These are phyloP conservation scores for Candida parachauliodes DNA, from an alignment of 805 yeast species.

Conservation along the genomic window DNA sequence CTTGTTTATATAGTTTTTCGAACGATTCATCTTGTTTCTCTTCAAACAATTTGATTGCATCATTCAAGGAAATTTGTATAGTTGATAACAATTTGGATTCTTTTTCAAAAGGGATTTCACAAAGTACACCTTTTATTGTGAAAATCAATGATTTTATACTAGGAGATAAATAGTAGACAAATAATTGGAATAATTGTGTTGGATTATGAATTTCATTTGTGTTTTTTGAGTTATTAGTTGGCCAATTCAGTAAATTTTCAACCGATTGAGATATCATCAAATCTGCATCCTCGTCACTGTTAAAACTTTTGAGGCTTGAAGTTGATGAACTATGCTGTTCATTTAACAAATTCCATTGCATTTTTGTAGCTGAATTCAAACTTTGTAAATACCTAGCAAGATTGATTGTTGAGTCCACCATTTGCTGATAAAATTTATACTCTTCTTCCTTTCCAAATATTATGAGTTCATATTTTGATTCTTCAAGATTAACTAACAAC, in stretches of 20 bases:
- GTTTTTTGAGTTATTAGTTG: conserved; percentile 6
- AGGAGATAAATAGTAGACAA: conserved; percentile 68
- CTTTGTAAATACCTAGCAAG: conserved; percentile 63
- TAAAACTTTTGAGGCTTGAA: conserved; percentile 22
- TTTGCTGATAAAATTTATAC: conserved; percentile 38
- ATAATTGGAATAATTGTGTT: conserved; percentile 57
- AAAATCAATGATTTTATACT: conserved; percentile 63
- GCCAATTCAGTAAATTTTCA: conserved; percentile 23
- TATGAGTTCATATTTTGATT: conserved; percentile 59
- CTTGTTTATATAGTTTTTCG: conserved; percentile 53
- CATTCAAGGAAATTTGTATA: conserved; percentile 43
- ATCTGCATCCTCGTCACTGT: conserved; percentile 15
- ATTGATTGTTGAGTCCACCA: conserved; percentile 51
- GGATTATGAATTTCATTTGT: conserved; percentile 20
- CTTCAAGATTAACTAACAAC: conserved; percentile 46
- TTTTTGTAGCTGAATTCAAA: conserved; percentile 61
- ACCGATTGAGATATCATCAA: conserved; percentile 22
- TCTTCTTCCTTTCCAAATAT: conserved; percentile 55
- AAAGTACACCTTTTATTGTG: conserved; percentile 59
- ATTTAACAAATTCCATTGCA: conserved; percentile 55
- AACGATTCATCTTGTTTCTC: conserved; percentile 56
- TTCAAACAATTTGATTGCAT: conserved; percentile 55
- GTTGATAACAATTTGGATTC: conserved; percentile 25
- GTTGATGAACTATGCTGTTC: conserved; percentile 12
- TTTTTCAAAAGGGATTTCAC: conserved; percentile 54